phyloP scores from a whole-genome alignment of 2,329 filamentous ascomycete species.

The Alternaria solani region DNA sequence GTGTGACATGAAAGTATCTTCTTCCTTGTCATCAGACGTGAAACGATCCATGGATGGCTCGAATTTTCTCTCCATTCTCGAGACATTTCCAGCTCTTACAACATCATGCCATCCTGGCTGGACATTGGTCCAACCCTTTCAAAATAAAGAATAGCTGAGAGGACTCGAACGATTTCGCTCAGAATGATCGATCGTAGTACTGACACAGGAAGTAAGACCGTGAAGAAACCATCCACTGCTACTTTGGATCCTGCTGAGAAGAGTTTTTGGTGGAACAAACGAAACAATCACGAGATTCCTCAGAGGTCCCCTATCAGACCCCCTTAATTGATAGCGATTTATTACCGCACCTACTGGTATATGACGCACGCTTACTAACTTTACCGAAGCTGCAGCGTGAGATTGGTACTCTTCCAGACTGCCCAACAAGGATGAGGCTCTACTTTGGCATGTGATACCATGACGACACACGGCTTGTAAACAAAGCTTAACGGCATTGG shows the following conservation, averaged over 20 bases:
- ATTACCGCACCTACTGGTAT: background rate
- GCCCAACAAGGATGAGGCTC: conserved; percentile 18
- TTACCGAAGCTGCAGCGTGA: background rate
- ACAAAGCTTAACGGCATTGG: background rate
- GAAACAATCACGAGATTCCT: background rate
- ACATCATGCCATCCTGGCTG: background rate
- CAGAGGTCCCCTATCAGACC: background rate
- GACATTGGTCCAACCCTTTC: background rate
- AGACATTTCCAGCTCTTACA: conserved; percentile 22
- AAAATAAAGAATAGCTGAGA: background rate
- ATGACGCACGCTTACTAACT: background rate
- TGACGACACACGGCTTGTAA: background rate
- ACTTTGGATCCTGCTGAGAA: background rate
- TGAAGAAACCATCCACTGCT: background rate
- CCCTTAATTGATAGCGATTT: background rate
- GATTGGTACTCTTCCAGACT: background rate
- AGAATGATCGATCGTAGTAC: background rate
- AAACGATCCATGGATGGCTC: background rate
- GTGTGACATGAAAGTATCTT: background rate
- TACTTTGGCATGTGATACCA: conserved; percentile 24
- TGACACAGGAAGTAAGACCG: background rate
- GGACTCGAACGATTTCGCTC: background rate
- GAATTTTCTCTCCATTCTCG: conserved; percentile 30
- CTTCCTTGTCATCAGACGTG: background rate
- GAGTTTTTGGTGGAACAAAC: background rate